Evolutionary conservation across 805 yeast species (phyloP), one percentile per base, ranked within the genome.

Genomic region (Saccharomyces cerevisiae): DNA sequence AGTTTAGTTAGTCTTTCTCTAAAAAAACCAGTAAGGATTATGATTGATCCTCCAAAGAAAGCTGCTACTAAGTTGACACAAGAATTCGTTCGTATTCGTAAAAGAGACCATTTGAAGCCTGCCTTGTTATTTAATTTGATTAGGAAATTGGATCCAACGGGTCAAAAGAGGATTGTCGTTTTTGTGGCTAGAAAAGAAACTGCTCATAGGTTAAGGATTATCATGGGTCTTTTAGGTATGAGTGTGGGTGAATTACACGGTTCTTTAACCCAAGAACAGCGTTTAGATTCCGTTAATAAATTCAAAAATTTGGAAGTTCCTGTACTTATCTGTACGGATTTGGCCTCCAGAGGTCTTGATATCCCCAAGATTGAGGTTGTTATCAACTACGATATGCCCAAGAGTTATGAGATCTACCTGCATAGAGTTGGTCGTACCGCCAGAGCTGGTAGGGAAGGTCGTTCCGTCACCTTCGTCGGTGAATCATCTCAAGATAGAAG

Each of bases 381-480:
- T 49, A 80, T 94, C 66, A 94, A 94, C 73, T 94, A 79, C 70
- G 99, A 94, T 67, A 89, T 94, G 95, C 99, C 99, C 51, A 88
- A 89, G 70, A 78, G 87, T 30, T 85, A 87, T 65, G 99, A 94
- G 60, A 80, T 92, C 41, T 94, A 94, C 70, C 76, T 94, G 64
- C 99, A 94, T 74, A 87, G 99, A 77, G 97, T 94, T 56, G 99
- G 99, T 73, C 88, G 99, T 79, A 94, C 98, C 53, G 99, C 99
- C 9, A 89, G 99, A 81, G 99, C 97, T 51, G 98, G 98, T 22
- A 82, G 98, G 73, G 89, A 87, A 52, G 99, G 99, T 79, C 81
- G 81, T 54, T 87, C 97, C 48, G 85, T 94, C 46, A 85, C 97
- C 2, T 83, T 94, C 71, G 99, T 94, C 13, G 97, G 98, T 17